Conservation (phyloP, 768 basidiomycete species). For the Lactifluus pinguis region DNA sequence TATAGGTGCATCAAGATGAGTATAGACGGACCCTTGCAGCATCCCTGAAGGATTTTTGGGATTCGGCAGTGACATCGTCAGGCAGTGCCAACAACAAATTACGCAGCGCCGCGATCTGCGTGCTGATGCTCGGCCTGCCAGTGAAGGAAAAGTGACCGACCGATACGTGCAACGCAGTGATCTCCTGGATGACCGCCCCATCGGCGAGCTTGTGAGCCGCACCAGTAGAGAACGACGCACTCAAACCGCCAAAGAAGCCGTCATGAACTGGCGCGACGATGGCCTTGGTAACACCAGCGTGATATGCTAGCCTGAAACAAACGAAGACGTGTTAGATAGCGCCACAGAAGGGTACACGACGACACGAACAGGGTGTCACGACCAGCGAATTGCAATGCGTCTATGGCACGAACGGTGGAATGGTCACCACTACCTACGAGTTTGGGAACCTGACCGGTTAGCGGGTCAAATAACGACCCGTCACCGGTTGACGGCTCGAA, state of each 20-base stretch:
- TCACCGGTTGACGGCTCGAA: constrained; percentile 53
- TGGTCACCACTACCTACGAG: constrained; percentile 30
- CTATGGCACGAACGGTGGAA: constrained; percentile 49
- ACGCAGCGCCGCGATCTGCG: constrained; percentile 56
- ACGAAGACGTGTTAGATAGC: constrained; percentile 1
- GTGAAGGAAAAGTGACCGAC: constrained; percentile 34
- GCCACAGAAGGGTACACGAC: neutral
- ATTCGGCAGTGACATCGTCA: constrained; percentile 29
- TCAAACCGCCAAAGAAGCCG: constrained; percentile 56
- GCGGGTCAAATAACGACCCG: constrained; percentile 41
- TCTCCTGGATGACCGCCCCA: constrained; percentile 57
- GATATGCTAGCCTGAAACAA: constrained; percentile 56
- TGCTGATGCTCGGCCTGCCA: constrained; percentile 46
- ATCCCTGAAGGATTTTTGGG: constrained; percentile 34
- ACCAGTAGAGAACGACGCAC: constrained; percentile 50
- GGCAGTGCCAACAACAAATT: constrained; percentile 33
- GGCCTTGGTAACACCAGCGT: constrained; percentile 61
- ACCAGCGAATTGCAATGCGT: constrained; percentile 63
- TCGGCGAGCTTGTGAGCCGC: constrained; percentile 47
- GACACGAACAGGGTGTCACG: constrained; percentile 43
- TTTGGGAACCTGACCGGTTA: constrained; percentile 27
- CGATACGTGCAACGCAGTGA: constrained; percentile 58
- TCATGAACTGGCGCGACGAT: constrained; percentile 48
- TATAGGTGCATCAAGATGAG: neutral
- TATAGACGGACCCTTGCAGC: constrained; percentile 35